Evolutionary conservation across 1,284 basidiomycete species (phyloP).

Genomic region (Pulveroboletus sp.): DNA sequence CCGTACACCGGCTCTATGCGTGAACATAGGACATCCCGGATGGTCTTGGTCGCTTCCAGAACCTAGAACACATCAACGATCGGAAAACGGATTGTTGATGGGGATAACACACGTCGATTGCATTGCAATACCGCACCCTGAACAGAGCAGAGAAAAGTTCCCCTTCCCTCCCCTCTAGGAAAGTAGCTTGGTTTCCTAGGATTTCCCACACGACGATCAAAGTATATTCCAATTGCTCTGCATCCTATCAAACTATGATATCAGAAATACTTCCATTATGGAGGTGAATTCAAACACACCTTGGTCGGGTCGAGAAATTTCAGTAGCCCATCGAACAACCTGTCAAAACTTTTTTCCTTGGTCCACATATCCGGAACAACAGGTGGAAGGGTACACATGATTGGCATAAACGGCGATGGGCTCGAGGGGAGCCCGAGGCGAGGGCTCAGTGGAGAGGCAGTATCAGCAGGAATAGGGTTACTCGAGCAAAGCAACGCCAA

Average conservation of each 20-base stretch:
- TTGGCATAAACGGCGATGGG: conserved; percentile 49
- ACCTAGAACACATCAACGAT: conserved; percentile 47
- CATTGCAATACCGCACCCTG: conserved; percentile 66
- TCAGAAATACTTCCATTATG: not conserved
- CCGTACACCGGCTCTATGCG: conserved; percentile 81
- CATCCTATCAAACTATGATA: conserved; percentile 44
- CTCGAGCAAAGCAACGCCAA: conserved; percentile 61
- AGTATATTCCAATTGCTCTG: conserved; percentile 68
- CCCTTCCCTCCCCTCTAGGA: conserved; percentile 72
- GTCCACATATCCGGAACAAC: conserved; percentile 63
- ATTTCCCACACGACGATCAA: conserved; percentile 78
- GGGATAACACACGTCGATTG: conserved; percentile 54
- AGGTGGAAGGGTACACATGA: conserved; percentile 43
- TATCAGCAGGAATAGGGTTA: conserved; percentile 51
- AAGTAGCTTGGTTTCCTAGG: conserved; percentile 62
- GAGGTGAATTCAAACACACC: conserved; percentile 41
- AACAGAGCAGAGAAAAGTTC: conserved; percentile 68
- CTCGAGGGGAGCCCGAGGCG: conserved; percentile 45
- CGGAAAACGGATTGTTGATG: conserved; percentile 5
- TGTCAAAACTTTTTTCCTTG: conserved; percentile 63
- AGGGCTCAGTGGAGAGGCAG: conserved; percentile 46
- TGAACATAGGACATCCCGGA: conserved; percentile 69
- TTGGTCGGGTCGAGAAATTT: conserved; percentile 57
- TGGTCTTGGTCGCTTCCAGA: conserved; percentile 75
- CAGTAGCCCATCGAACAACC: conserved; percentile 61